Evolutionary conservation across 176 grass and related monocot genomes (phyloP), one percentile per base, ranked within the genome.

Genomic region (Canna indica): DNA sequence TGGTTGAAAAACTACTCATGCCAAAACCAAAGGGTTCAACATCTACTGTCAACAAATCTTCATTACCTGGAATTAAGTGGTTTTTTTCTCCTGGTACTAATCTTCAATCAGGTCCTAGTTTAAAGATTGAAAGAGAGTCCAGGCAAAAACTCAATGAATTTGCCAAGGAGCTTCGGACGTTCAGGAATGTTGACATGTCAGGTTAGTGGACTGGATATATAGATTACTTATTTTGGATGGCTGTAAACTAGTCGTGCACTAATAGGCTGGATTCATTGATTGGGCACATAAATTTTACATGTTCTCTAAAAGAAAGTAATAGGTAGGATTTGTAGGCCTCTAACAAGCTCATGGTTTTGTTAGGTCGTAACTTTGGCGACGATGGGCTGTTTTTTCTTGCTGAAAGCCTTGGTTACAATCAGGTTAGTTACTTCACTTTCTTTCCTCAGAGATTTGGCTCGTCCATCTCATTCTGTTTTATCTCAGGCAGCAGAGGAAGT

Each of bases 371-470:
- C 74, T 93, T 99, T 85, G 94, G 94, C 28, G 94, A 99, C 68
- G 94, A 93, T 42, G 94, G 94, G 25, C 41, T 93, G 1, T 99
- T 90, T 70, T 99, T 99, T 75, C 89, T 99, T 64, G 94, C 94
- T 36, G 94, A 99, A 87, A 93, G 94, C 75, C 80, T 99, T 77
- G 94, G 84, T 39, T 91, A 93, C 82, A 93, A 90, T 84, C 91
- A 93, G 81, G 94, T 99, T 15, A 63, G 77, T 52, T 4, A 54
- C 74, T 27, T 67, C 78, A 22, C 29, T 28, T 35, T 15, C 2
- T 36, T 54, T 62, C 33, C 5, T 1, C 67, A 32, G 27, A 7
- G 1, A 46, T 7, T 31, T 73, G 22, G 24, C 30, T 38, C 60
- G 34, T 60, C 56, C 26, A 17, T 29, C 13, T 42, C 54, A 42